These are phyloP conservation scores for Colletotrichum sp. DNA, from an alignment of 2,329 filamentous ascomycete species.

Conservation along the genomic window DNA sequence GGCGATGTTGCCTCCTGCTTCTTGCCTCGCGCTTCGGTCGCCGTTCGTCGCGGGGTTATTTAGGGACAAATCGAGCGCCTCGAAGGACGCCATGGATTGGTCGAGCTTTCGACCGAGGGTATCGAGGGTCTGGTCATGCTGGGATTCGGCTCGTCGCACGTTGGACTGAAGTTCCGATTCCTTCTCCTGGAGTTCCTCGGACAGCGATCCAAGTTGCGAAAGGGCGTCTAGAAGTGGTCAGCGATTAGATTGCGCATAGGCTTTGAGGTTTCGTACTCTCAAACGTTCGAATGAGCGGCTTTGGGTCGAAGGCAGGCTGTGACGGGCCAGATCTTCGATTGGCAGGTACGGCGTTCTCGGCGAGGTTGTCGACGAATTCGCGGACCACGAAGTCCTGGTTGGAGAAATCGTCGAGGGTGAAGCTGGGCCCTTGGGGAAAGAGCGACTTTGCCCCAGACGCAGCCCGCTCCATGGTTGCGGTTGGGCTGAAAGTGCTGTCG, in stretches of 20 bases:
- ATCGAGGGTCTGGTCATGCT: constrained; percentile 90
- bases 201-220: constrained; percentile 71
- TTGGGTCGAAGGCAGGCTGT: constrained; percentile 82
- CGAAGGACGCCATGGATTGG: constrained; percentile 90
- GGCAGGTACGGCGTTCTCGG: constrained; percentile 80
- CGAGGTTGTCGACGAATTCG: constrained; percentile 94
- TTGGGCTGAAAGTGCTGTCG: background rate
- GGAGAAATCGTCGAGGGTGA: constrained; percentile 87
- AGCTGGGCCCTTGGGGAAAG: constrained; percentile 80
- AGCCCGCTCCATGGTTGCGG: constrained; percentile 45
- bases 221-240: constrained; percentile 58
- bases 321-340: constrained; percentile 78
- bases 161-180: constrained; percentile 92
- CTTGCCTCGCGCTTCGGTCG: constrained; percentile 52
- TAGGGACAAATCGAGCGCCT: constrained; percentile 83
- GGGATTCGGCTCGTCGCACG: constrained; percentile 87
- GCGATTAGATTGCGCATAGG: background rate
- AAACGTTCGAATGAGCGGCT: constrained; percentile 94
- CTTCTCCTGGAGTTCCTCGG: constrained; percentile 84
- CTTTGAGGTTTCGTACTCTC: constrained; percentile 61
- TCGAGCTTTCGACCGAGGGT: constrained; percentile 89
- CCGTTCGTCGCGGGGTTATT: constrained; percentile 55
- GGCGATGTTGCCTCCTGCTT: constrained; percentile 81
- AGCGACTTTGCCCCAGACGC: constrained; percentile 65
- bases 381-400: constrained; percentile 96